Conservation (phyloP, 805 yeast species). For the Soucietia sequanensis region DNA sequence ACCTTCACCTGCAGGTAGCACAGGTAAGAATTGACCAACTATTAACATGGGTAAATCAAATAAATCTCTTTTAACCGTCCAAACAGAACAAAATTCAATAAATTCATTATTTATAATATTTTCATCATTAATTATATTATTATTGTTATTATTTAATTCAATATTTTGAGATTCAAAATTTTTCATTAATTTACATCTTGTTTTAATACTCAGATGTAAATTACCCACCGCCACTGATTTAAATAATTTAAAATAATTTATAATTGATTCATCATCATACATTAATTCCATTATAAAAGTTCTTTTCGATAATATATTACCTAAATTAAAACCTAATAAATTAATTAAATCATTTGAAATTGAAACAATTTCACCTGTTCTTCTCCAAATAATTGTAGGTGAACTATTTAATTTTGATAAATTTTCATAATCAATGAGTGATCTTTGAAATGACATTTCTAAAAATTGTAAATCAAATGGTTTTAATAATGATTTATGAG, state of each 20-base stretch:
- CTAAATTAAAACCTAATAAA: constrained; percentile 61
- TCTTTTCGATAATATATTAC: constrained; percentile 56
- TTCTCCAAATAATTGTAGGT: constrained; percentile 82
- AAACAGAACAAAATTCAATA: constrained; percentile 71
- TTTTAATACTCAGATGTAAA: constrained; percentile 50
- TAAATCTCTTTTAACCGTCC: constrained; percentile 83
- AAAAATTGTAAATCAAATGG: constrained; percentile 64
- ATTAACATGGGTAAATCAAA: constrained; percentile 84
- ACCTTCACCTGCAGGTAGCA: constrained; percentile 41
- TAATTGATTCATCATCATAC: constrained; percentile 70
- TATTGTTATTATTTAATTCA: constrained; percentile 4
- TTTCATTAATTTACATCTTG: constrained; percentile 49
- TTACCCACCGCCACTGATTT: constrained; percentile 72
- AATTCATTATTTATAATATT: constrained; percentile 22
- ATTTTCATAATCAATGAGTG: constrained; percentile 44
- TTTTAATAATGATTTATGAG: constrained; percentile 64
- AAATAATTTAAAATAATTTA: constrained; percentile 70
- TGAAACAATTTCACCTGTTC: constrained; percentile 83
- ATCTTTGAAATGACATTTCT: constrained; percentile 46
- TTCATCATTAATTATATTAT: constrained; percentile 3
- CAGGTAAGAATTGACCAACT: constrained; percentile 77
- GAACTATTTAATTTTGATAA: constrained; percentile 56
- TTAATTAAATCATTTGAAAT: constrained; percentile 73
- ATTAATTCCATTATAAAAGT: constrained; percentile 74
- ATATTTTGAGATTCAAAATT: constrained; percentile 16